Base-by-base conservation (phyloP, 176 grass and related monocot species). In the Oropetium thomaeum region DNA sequence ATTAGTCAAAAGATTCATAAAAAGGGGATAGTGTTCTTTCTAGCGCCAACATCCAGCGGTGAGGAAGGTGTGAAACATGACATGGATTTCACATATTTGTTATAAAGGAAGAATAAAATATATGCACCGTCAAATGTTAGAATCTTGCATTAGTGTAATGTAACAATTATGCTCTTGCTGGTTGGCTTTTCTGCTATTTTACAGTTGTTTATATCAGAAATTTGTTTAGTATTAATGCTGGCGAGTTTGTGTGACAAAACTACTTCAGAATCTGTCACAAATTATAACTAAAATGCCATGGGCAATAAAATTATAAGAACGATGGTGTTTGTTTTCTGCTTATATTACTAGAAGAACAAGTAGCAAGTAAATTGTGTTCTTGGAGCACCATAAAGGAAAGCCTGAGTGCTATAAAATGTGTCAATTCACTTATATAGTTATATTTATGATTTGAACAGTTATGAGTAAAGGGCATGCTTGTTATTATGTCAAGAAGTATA, bases 181-280 rank as follows among this genome's bases (percentile, higher is more conserved):
- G 26, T 82, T 43, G n/a, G 4, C 25, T 64, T 73, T 29, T 69
- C 16, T 47, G 45, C n/a, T 81, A 15, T 72, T 39, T n/a, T 11
- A 26, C 29, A 3, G 27, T 38, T 23, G 7, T 63, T 57, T 53
- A 71, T 51, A 71, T 48, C 40, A 16, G 25, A 14, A 17, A 5
- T 67, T 68, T 11, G 8, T 20, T 69, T 11, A 51, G 43, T 70
- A 48, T 44, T 25, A 28, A 28, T 28, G 6, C 23, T 32, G 5
- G 20, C 28, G 27, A 70, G 29, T 70, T 70, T 5, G 12, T 19
- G 44, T 28, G 13, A n/a, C n/a, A n/a, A n/a, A n/a, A 35, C 47
- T 32, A n/a, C n/a, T 71, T 15, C 11, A n/a, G 8, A 23, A 11
- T 16, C 8, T 53, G 7, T 38, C 7, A 48, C 17, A 32, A 69